Base-by-base conservation (phyloP, 768 basidiomycete genomes). In the Rubroboletus pulcherrimus region DNA sequence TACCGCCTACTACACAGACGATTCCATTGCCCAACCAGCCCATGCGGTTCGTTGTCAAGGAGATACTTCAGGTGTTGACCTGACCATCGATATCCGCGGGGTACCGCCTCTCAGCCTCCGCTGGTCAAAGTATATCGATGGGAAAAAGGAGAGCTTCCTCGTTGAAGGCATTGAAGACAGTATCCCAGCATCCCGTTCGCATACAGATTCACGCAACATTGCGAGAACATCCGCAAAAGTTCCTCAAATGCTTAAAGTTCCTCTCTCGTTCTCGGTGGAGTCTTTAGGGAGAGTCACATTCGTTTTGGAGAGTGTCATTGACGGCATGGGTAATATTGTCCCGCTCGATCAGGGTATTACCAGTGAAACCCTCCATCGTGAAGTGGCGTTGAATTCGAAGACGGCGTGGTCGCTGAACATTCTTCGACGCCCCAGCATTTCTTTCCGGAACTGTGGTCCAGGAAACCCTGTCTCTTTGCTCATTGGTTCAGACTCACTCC, bases 81-180 rank as follows among this genome's bases (percentile, higher is more conserved):
- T 88, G 57, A 76, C 74, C 57, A 87, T 91, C 60, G 78, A 81
- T 49, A 83, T 92, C 29, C 75, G 74, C 54, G 91, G 90, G 8
- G 83, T 90, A 9, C 87, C 90, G 19, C 89, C 89, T 11, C 76
- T 93, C 62, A 87, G 84, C 63, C 75, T 93, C 41, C 80, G 82
- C 41, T 93, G 91, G 91, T 78, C 82, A 63, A 83, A 85, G 58
- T 82, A 85, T 24, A 74, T 85, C 41, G 85, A 84, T 53, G 84
- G 83, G 11, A 76, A 78, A 57, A 77, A 78, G 52, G 90, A 94
- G 64, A 76, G 81, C 43, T 89, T 89, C 58, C 73, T 88, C 39
- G 90, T 93, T 2, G 92, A 94, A 64, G 92, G 93, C 9, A 91
- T 95, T 47, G 87, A 91, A 67, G 81, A 79, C 38, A 77, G 78